Conservation (phyloP, 331 rosid genomes). For the Quercus phellos region DNA sequence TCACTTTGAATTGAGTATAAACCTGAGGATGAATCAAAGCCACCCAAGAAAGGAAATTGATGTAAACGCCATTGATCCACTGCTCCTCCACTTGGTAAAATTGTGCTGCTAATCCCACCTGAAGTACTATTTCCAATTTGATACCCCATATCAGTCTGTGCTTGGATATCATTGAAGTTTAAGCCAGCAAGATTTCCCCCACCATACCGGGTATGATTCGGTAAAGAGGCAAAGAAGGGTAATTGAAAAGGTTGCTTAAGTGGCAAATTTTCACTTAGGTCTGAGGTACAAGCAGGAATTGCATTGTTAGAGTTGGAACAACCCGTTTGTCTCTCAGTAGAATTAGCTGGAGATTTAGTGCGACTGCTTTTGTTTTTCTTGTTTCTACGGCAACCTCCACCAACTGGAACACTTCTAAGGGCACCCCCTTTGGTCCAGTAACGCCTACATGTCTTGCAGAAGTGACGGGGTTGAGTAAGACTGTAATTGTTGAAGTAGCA, state of each 20-base stretch:
- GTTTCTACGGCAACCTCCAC: constrained; percentile 88
- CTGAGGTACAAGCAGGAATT: constrained; percentile 21
- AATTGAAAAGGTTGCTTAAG: constrained; percentile 37
- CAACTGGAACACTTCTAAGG: constrained; percentile 81
- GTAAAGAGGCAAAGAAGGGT: constrained; percentile 63
- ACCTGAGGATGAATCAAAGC: constrained; percentile 40
- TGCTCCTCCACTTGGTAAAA: constrained; percentile 24
- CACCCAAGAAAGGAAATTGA: constrained; percentile 59
- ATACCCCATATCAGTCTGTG: constrained; percentile 44
- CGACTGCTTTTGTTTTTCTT: constrained; percentile 68
- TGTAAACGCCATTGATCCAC: constrained; percentile 68
- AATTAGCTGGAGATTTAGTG: constrained; percentile 55
- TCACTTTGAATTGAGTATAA: constrained; percentile 47
- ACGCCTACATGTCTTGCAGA: constrained; percentile 85
- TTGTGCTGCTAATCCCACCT: neutral
- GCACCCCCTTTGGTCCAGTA: constrained; percentile 93
- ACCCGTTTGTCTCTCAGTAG: constrained; percentile 24
- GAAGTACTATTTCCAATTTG: constrained; percentile 34
- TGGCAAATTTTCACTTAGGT: constrained; percentile 33
- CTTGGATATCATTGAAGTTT: constrained; percentile 43
- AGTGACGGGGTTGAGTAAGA: constrained; percentile 85
- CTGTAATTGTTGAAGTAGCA: constrained; percentile 87
- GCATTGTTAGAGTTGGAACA: constrained; percentile 17
- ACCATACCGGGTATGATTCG: constrained; percentile 48
- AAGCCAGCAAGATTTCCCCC: constrained; percentile 43